phyloP scores from a whole-genome alignment of 1,284 basidiomycete genomes.

The Inonotus obliquus region DNA sequence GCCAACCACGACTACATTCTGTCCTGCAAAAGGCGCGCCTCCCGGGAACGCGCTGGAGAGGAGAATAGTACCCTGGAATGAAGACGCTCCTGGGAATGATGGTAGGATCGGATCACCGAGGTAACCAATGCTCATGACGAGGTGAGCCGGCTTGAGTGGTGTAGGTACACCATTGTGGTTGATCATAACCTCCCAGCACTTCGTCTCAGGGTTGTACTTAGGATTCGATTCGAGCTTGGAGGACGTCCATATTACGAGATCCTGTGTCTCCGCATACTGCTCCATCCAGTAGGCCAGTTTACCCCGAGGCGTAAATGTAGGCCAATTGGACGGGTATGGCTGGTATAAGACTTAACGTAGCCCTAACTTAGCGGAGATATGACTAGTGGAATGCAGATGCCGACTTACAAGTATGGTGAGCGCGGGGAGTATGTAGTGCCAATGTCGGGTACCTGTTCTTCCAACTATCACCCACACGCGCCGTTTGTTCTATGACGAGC shows the following conservation, averaged over 20 bases:
- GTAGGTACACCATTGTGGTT: conserved; percentile 26
- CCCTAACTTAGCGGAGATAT: not conserved
- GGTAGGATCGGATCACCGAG: conserved; percentile 32
- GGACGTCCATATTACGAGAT: conserved; percentile 20
- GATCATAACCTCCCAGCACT: conserved; percentile 32
- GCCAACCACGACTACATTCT: conserved; percentile 36
- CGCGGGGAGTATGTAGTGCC: conserved; percentile 37
- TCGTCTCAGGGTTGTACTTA: conserved; percentile 26
- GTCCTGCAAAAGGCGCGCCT: conserved; percentile 27
- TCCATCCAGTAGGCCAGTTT: conserved; percentile 21
- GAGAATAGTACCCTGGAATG: conserved; percentile 30
- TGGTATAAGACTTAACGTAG: conserved; percentile 19
- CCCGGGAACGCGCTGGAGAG: conserved; percentile 31
- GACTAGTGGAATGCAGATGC: not conserved
- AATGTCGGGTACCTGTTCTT: conserved; percentile 46
- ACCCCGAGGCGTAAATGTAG: conserved; percentile 18
- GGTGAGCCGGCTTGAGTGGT: conserved; percentile 31
- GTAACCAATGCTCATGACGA: conserved; percentile 34
- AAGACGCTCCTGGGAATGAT: conserved; percentile 22
- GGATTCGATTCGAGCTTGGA: conserved; percentile 15
- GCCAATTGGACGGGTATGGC: conserved; percentile 16
- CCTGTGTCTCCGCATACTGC: conserved; percentile 17
- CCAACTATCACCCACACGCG: conserved; percentile 52
- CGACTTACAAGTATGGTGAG: conserved; percentile 13
- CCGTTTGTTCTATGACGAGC: conserved; percentile 44